A percentile compares a stretch with the other conserved stretches of the same genome.
Conservation (phyloP, 2,329 filamentous ascomycete species). For the Beauveria pseudobassiana region DNA sequence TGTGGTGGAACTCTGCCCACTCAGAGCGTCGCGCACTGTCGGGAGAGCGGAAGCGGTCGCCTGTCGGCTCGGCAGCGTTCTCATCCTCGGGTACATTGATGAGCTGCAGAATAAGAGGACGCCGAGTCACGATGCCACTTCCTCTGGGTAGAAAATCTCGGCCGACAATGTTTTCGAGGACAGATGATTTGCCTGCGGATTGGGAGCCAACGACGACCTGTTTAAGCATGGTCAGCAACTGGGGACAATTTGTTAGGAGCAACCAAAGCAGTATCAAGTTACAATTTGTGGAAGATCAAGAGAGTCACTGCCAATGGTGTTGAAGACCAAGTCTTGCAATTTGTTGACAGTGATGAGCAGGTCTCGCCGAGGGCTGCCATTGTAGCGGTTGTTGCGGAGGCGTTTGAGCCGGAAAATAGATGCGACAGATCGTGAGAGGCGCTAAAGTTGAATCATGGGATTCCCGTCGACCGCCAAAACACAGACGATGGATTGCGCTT, state of each 20-base stretch:
- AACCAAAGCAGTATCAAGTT: conserved; percentile 29
- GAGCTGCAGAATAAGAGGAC: conserved; percentile 91
- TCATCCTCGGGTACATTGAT: conserved; percentile 89
- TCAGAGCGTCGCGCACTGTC: conserved; percentile 58
- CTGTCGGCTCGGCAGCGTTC: conserved; percentile 54
- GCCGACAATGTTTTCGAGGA: conserved; percentile 97
- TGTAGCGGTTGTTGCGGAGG: conserved; percentile 19
- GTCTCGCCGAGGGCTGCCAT: conserved; percentile 96
- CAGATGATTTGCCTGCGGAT: conserved; percentile 96
- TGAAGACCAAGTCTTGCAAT: conserved; percentile 97
- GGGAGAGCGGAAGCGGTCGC: conserved; percentile 69
- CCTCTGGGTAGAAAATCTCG: conserved; percentile 94
- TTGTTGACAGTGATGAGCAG: conserved; percentile 94
- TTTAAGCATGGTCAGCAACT: conserved; percentile 4
- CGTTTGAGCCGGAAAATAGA: neutral
- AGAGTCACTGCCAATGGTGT: conserved; percentile 98
- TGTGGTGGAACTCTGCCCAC: conserved; percentile 96
- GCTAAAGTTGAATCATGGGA: conserved; percentile 2
- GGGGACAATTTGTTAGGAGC: neutral
- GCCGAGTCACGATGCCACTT: conserved; percentile 90
- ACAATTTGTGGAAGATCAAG: conserved; percentile 97
- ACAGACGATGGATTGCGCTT: conserved; percentile 11
- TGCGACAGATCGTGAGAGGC: conserved; percentile 3
- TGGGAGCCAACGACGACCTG: conserved; percentile 98
- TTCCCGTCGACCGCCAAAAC: conserved; percentile 3